These are phyloP conservation scores for Verticillium nubilum DNA, from an alignment of 2,329 filamentous ascomycete species.

Conservation along the genomic window DNA sequence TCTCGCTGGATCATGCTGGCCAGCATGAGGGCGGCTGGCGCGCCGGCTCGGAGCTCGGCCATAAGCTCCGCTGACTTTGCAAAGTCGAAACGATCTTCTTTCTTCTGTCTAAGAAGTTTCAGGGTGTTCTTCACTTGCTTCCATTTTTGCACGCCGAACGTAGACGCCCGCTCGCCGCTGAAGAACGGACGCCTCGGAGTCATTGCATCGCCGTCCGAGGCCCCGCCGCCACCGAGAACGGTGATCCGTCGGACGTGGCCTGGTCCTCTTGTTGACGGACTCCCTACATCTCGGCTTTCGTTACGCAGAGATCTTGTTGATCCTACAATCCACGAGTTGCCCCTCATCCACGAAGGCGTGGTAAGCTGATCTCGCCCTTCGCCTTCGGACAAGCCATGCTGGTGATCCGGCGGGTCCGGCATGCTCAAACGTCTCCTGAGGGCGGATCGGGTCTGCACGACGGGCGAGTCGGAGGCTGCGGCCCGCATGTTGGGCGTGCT, in stretches of 20 bases:
- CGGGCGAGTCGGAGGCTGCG: conserved; percentile 33
- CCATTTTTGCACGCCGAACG: conserved; percentile 80
- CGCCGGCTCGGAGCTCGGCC: conserved; percentile 87
- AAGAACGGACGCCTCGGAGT: conserved; percentile 54
- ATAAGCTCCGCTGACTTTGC: conserved; percentile 94
- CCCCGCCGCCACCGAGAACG: conserved; percentile 58
- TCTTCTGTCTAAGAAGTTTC: conserved; percentile 72
- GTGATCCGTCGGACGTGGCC: conserved; percentile 63
- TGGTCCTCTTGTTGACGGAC: conserved; percentile 46
- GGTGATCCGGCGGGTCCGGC: conserved; percentile 52
- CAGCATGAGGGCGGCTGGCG: conserved; percentile 87
- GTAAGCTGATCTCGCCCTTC: conserved; percentile 62
- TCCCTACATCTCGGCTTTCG: conserved; percentile 46
- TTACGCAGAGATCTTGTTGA: conserved; percentile 42
- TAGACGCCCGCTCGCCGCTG: conserved; percentile 62
- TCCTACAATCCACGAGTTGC: conserved; percentile 52
- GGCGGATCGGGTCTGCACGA: conserved; percentile 42
- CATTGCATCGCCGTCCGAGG: conserved; percentile 58
- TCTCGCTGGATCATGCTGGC: conserved; percentile 98
- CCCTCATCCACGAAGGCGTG: conserved; percentile 51
- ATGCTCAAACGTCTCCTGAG: conserved; percentile 62
- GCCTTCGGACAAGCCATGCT: conserved; percentile 67
- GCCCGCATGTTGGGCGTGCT: conserved; percentile 52
- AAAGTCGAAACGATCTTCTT: conserved; percentile 84
- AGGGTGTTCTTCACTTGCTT: conserved; percentile 86